Evolutionary conservation across 1,139 yeast genomes (phyloP).

Genomic region (Taiozyma onychis): DNA sequence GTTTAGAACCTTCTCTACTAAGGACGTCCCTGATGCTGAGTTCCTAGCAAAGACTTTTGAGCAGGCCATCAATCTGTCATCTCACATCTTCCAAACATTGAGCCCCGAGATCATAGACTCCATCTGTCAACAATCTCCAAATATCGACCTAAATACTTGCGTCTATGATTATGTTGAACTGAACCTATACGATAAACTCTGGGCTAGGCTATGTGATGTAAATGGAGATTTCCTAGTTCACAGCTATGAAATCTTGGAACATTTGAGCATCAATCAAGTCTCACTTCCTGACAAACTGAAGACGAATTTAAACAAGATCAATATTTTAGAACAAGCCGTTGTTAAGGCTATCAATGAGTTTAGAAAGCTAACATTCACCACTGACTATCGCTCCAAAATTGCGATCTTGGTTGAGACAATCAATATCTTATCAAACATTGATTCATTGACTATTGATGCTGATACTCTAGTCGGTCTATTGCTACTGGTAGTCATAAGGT

Average conservation of each 20-base stretch:
- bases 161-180: slow-evolving; percentile 68
- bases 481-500: slow-evolving; percentile 63
- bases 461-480: slow-evolving; percentile 74
- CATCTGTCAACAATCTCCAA: slow-evolving; percentile 32
- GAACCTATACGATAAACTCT: slow-evolving; percentile 57
- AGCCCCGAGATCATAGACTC: slow-evolving; percentile 26
- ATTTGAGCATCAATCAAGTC: slow-evolving; percentile 67
- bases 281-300: slow-evolving; percentile 47
- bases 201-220: slow-evolving; percentile 44
- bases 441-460: slow-evolving; percentile 52
- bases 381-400: slow-evolving; percentile 50
- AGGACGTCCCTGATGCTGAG: slow-evolving; percentile 26
- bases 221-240: slow-evolving; percentile 29
- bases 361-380: slow-evolving; percentile 42
- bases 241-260: slow-evolving; percentile 38
- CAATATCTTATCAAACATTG: slow-evolving; percentile 39
- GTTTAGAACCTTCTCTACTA: slow-evolving; percentile 32
- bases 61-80: slow-evolving; percentile 33
- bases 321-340: slow-evolving; percentile 47
- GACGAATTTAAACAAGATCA: slow-evolving; percentile 25
- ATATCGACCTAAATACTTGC: slow-evolving; percentile 46
- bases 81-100: slow-evolving; percentile 34
- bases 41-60: slow-evolving; percentile 31
- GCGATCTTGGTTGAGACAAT: slow-evolving; percentile 50
- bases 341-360: slow-evolving; percentile 53